A percentile compares a stretch with the other conserved stretches of the same genome.
These are phyloP conservation scores for Diaporthe caulivora DNA, from an alignment of 2,329 filamentous ascomycete genomes.

Conservation along the genomic window DNA sequence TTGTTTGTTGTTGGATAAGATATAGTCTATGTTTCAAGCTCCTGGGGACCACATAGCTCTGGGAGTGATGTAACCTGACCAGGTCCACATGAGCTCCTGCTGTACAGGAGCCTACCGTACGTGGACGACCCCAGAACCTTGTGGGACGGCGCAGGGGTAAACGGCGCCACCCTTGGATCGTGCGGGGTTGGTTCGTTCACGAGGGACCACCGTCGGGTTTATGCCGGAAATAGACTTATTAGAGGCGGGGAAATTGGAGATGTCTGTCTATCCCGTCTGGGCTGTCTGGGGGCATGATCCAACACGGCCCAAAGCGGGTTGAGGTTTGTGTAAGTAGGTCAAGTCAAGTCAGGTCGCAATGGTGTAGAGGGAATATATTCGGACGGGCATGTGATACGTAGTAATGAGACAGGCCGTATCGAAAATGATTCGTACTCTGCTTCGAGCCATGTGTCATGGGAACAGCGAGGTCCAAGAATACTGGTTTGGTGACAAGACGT, in stretches of 20 bases:
- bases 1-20: not conserved
- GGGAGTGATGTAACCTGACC: conserved; percentile 11
- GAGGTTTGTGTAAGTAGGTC: not conserved
- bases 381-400: not conserved
- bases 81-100: conserved; percentile 22
- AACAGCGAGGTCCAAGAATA: not conserved
- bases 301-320: not conserved
- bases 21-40: conserved; percentile 4
- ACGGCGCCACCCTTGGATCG: conserved; percentile 14
- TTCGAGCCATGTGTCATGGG: not conserved
- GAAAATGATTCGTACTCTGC: not conserved
- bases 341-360: not conserved
- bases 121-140: conserved; percentile 16
- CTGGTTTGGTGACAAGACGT: not conserved
- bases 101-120: not conserved
- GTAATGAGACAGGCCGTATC: not conserved
- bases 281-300: conserved; percentile 1
- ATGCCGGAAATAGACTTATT: not conserved
- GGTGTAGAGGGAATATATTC: not conserved
- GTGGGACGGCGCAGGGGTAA: conserved; percentile 25
- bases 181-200: conserved; percentile 3
- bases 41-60: not conserved
- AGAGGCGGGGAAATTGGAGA: conserved; percentile 4
- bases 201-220: not conserved
- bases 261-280: not conserved